phyloP scores from a whole-genome alignment of 805 yeast genomes.

The Candida vaughaniae region DNA sequence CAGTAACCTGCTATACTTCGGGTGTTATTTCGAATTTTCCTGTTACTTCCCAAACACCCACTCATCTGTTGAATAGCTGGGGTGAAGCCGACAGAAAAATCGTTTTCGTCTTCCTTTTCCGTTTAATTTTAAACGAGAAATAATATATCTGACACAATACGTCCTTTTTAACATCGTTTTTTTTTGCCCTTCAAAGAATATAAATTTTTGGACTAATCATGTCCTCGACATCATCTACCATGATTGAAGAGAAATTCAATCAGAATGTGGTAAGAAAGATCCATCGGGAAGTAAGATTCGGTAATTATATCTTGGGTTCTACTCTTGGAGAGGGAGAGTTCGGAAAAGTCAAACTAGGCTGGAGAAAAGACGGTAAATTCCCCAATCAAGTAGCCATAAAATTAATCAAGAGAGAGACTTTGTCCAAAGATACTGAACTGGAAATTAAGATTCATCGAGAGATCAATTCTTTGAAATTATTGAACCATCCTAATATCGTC shows the following conservation, averaged over 20 bases:
- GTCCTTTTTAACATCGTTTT: too few species aligned
- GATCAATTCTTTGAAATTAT: constrained; percentile 80
- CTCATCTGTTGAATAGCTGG: neutral
- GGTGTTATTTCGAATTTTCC: neutral
- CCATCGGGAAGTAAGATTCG: constrained; percentile 72
- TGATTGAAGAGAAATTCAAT: constrained; percentile 5
- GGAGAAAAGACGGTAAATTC: constrained; percentile 81
- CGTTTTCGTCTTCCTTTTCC: too few species aligned
- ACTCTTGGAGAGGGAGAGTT: constrained; percentile 98
- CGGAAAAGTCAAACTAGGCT: constrained; percentile 95
- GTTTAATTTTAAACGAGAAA: too few species aligned
- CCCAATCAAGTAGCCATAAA: constrained; percentile 92
- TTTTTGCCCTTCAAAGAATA: too few species aligned
- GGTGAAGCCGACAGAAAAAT: too few species aligned
- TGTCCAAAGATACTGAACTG: constrained; percentile 81
- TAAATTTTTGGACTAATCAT: too few species aligned
- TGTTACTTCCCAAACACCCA: neutral
- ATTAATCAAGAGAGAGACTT: constrained; percentile 81
- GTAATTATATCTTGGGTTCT: constrained; percentile 85
- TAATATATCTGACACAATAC: too few species aligned
- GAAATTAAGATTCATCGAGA: constrained; percentile 91
- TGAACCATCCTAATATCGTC: constrained; percentile 93
- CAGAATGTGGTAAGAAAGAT: constrained; percentile 12
- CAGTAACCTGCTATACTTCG: neutral
- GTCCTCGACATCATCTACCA: constrained; percentile 2